Percentiles rank a stretch among this genome's conserved stretches.
phyloP scores from a whole-genome alignment of 345 rosid species.

The Populus euphratica region DNA sequence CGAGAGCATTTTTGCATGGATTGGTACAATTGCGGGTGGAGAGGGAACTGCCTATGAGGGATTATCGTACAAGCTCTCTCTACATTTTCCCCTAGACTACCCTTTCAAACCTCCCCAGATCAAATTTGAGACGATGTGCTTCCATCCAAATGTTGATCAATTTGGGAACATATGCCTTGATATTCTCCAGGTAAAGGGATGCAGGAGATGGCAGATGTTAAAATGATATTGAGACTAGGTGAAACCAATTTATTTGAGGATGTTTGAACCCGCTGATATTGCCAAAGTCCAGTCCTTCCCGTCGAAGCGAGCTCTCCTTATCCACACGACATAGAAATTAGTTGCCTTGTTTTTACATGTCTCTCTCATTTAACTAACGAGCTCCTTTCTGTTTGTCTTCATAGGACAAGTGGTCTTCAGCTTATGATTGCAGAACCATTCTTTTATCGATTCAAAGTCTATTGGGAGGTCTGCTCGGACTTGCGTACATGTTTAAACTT shows the following conservation, averaged over 20 bases:
- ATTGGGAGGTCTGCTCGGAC: constrained; percentile 24
- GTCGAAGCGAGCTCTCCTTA: background rate
- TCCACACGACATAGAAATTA: too few species aligned
- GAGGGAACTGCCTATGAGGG: constrained; percentile 28
- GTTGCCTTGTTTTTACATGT: background rate
- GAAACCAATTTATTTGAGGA: background rate
- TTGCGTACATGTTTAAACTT: background rate
- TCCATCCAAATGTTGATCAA: constrained; percentile 34
- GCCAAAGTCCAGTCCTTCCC: background rate
- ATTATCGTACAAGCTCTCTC: constrained; percentile 24
- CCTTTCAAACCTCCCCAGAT: constrained; percentile 33
- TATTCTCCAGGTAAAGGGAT: constrained; percentile 27
- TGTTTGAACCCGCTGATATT: background rate
- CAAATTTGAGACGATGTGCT: constrained; percentile 28
- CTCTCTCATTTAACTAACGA: background rate
- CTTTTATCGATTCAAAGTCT: constrained; percentile 31
- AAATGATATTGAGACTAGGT: background rate
- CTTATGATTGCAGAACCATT: constrained; percentile 31
- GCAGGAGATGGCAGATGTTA: background rate
- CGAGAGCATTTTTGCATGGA: constrained; percentile 30
- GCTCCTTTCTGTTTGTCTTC: background rate
- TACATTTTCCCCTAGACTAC: constrained; percentile 25
- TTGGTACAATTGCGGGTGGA: constrained; percentile 30
- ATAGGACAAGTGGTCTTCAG: constrained; percentile 37
- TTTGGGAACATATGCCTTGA: constrained; percentile 36